These are phyloP conservation scores for Alternaria triticimaculans DNA, from an alignment of 2,329 filamentous ascomycete species.

Conservation along the genomic window DNA sequence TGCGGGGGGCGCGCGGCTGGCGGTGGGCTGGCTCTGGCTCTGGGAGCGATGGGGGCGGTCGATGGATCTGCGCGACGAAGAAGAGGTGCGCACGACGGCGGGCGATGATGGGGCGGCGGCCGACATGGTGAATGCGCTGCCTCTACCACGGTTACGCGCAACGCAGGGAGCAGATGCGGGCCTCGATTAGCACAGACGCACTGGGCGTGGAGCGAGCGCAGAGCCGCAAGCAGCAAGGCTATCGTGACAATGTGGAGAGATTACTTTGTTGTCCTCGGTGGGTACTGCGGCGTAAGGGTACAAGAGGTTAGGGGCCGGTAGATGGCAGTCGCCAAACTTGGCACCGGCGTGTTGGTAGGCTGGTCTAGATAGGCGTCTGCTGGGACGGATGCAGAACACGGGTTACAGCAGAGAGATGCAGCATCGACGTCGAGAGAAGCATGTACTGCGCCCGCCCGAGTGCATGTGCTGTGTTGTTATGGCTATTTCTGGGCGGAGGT, in stretches of 20 bases:
- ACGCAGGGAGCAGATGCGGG: constrained; percentile 36
- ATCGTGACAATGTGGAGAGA: constrained; percentile 16
- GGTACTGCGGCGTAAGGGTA: constrained; percentile 9
- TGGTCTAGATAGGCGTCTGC: neutral
- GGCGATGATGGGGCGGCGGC: constrained; percentile 52
- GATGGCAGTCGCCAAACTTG: constrained; percentile 16
- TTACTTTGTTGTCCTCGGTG: constrained; percentile 2
- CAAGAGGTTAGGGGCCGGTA: constrained; percentile 23
- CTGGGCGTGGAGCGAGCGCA: constrained; percentile 22
- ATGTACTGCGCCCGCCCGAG: neutral
- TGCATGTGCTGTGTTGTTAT: neutral
- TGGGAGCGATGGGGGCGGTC: constrained; percentile 48
- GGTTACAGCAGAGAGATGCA: constrained; percentile 12
- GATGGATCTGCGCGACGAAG: constrained; percentile 37
- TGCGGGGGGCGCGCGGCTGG: constrained; percentile 29
- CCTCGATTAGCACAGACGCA: constrained; percentile 20
- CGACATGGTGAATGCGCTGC: constrained; percentile 41
- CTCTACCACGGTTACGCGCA: constrained; percentile 9
- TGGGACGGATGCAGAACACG: constrained; percentile 12
- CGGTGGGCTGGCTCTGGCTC: constrained; percentile 43
- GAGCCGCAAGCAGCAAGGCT: constrained; percentile 21
- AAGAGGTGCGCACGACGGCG: constrained; percentile 48
- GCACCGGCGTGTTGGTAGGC: constrained; percentile 14
- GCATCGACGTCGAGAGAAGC: constrained; percentile 3
- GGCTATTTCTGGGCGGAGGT: neutral